Base-by-base conservation (phyloP, 805 yeast species). In the Nematodospora valgi region DNA sequence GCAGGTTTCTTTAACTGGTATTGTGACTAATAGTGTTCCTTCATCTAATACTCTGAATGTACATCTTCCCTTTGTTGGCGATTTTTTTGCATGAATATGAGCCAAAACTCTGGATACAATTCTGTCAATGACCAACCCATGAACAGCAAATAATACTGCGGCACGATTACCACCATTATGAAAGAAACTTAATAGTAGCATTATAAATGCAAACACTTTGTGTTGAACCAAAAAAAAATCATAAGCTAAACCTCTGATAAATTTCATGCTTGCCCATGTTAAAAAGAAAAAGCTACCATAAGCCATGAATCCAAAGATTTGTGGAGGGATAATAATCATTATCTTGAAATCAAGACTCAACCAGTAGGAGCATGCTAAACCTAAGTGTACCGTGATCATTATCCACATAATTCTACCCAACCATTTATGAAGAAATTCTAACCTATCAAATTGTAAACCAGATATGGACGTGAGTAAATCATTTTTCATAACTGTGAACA, bases 241-340 rank as follows among this genome's bases (percentile, higher is more conserved):
- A 40, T 58, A 71, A 4, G 74, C 63, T 34, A 54, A 52, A 34
- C 48, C 56, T 40, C 77, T 45, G 6, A 71, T 48, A 27, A 62
- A 47, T 34, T 54, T 56, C 15, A 62, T 29, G 23, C 68, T 58
- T 5, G 59, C 68, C 54, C 63, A 57, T 10, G 58, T 58, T 36
- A 70, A 45, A 25, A 68, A 29, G 19, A 55, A 55, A 45, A 70
- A 56, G 30, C 61, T 49, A 7, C 55, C 58, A 40, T 59, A 65
- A 1, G 75, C 66, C 29, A 72, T 70, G 50, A 64, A 58, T 5
- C 77, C 78, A 49, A 72, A 71, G n/a, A 67, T 65, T 40, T 68
- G 73, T 1, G 78, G 76, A 5, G 78, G 77, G 27, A 72, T 72
- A 14, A 49, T 28, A 8, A 72, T 37, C 76, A 71, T 70, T 8